Evolutionary conservation across 306 rosid genomes (phyloP).

Genomic region (Gleditsia sinensis): DNA sequence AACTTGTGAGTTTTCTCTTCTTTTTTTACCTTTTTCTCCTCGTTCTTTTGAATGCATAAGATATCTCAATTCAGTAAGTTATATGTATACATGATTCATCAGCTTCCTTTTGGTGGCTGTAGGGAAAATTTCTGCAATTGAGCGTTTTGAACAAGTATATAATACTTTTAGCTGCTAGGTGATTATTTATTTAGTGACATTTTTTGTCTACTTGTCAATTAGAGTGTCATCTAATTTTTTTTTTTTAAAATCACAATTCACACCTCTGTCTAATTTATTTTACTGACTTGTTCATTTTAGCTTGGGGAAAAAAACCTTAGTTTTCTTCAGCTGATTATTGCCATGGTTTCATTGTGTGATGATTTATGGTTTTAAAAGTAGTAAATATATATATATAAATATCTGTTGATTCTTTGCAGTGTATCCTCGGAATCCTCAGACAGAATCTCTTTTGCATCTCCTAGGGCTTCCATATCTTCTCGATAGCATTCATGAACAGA

Average conservation of each 20-base stretch:
- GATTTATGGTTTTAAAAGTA: constrained; percentile 15
- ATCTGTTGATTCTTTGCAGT: constrained; percentile 47
- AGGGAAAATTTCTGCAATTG: too few relatives aligned
- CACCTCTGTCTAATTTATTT: constrained; percentile 15
- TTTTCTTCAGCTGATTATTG: constrained; percentile 21
- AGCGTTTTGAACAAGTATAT: too few relatives aligned
- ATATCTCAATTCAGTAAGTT: neutral
- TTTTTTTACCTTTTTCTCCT: neutral
- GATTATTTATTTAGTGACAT: too few relatives aligned
- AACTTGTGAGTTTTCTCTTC: neutral
- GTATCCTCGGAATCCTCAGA: constrained; percentile 72
- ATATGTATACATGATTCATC: too few relatives aligned
- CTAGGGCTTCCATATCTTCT: constrained; percentile 90
- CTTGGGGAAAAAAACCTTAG: neutral
- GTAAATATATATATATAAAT: neutral
- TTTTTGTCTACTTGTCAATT: neutral
- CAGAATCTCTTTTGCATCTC: constrained; percentile 78
- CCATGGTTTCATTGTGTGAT: neutral
- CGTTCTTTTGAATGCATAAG: neutral
- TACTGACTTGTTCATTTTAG: constrained; percentile 4
- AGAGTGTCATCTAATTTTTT: neutral
- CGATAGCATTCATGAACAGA: constrained; percentile 53
- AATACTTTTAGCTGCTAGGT: neutral
- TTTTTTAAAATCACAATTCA: neutral
- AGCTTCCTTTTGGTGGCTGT: too few relatives aligned